Evolutionary conservation across 441 rosid genomes (phyloP).

Genomic region (Erysimum cheiri): DNA sequence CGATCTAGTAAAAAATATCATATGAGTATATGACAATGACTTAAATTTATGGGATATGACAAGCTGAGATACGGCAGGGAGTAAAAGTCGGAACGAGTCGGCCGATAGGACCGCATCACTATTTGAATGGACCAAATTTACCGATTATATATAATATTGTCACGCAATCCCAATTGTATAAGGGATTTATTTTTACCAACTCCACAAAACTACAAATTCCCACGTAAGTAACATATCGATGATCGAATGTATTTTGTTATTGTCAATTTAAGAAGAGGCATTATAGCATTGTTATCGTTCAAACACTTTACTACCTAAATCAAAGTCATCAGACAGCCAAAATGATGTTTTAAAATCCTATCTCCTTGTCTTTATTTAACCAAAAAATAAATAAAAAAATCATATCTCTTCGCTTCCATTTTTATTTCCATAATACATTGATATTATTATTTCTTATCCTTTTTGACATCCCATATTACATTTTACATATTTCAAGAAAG

Average conservation of each 20-base stretch:
- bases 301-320: conserved; percentile 2
- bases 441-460: background rate
- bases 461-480: background rate
- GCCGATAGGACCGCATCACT: conserved; percentile 43
- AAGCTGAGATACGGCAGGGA: conserved; percentile 34
- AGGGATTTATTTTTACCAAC: conserved; percentile 5
- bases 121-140: conserved; percentile 31
- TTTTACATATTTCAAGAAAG: conserved; percentile 14
- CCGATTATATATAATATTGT: conserved; percentile 11
- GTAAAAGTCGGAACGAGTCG: conserved; percentile 40
- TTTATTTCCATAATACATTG: background rate
- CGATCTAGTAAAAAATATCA: background rate
- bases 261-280: background rate
- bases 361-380: background rate
- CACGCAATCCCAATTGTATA: conserved; percentile 27
- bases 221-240: background rate
- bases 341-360: background rate
- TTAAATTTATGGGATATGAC: conserved; percentile 10
- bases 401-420: background rate
- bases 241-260: background rate
- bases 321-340: conserved; percentile 10
- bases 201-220: conserved; percentile 15
- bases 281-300: background rate
- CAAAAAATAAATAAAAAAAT: background rate
- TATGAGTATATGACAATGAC: background rate